phyloP scores from a whole-genome alignment of 2,329 filamentous ascomycete species.

The Cytospora leucostoma region DNA sequence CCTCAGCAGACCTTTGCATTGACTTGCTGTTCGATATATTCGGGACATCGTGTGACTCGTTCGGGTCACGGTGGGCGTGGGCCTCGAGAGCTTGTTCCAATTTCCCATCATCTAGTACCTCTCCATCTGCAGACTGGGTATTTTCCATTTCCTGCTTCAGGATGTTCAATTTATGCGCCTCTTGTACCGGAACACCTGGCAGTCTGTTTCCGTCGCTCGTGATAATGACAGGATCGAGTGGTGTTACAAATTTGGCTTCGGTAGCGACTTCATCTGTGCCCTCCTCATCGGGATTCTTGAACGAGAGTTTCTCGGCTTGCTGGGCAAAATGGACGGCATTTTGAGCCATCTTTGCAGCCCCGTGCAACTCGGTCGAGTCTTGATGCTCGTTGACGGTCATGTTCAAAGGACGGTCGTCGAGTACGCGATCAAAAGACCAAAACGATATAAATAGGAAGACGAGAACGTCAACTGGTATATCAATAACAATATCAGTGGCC shows the following conservation, averaged over 20 bases:
- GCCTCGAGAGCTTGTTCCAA: slow-evolving; percentile 37
- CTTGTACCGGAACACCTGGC: slow-evolving; percentile 67
- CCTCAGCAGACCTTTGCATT: slow-evolving; percentile 48
- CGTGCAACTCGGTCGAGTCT: not conserved
- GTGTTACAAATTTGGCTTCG: slow-evolving; percentile 66
- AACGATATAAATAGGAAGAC: no score
- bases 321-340: slow-evolving; percentile 58
- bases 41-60: slow-evolving; percentile 31
- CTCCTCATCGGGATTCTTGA: slow-evolving; percentile 38
- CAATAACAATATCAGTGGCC: not conserved
- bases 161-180: slow-evolving; percentile 70
- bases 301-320: slow-evolving; percentile 61
- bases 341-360: slow-evolving; percentile 34
- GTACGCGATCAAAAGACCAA: not conserved
- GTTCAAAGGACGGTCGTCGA: not conserved
- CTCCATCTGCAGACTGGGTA: slow-evolving; percentile 11
- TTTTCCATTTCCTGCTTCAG: slow-evolving; percentile 53
- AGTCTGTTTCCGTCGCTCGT: slow-evolving; percentile 67
- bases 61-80: slow-evolving; percentile 39
- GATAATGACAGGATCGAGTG: slow-evolving; percentile 70
- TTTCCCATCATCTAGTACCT: slow-evolving; percentile 29
- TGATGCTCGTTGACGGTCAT: slow-evolving; percentile 11
- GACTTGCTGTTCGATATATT: slow-evolving; percentile 37
- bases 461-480: no score
- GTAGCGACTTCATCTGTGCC: slow-evolving; percentile 52